Percentiles rank a stretch among this genome's conserved stretches.
These are phyloP conservation scores for Hylodesmum podocarpum DNA, from an alignment of 306 rosid genomes.

Conservation along the genomic window DNA sequence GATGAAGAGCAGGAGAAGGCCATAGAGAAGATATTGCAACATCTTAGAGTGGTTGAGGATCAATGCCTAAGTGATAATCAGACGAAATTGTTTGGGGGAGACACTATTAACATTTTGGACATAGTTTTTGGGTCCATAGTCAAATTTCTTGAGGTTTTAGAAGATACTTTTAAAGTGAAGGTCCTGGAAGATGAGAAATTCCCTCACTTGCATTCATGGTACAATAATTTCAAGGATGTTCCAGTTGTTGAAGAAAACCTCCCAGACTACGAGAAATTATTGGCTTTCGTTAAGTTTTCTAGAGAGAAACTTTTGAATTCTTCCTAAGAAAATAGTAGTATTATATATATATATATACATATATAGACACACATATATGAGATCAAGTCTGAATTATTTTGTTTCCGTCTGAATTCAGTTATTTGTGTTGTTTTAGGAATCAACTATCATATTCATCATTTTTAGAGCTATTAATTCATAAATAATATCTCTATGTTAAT, in stretches of 20 bases:
- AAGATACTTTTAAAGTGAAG: conserved; percentile 4
- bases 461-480: too few species aligned
- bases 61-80: not conserved
- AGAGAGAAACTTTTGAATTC: not conserved
- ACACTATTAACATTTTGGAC: conserved; percentile 32
- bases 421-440: too few species aligned
- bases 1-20: conserved; percentile 20
- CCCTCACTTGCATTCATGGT: conserved; percentile 48
- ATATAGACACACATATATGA: not conserved
- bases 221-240: conserved; percentile 37
- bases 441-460: too few species aligned
- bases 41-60: conserved; percentile 19
- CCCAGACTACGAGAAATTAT: conserved; percentile 19
- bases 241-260: conserved; percentile 45
- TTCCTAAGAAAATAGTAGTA: not conserved
- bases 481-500: too few species aligned
- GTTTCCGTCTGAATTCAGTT: too few species aligned
- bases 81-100: conserved; percentile 36
- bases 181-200: conserved; percentile 25
- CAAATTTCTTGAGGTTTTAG: not conserved
- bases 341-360: too few species aligned
- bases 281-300: not conserved
- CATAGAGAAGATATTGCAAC: not conserved
- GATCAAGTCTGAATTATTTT: too few species aligned
- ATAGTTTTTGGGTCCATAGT: conserved; percentile 13